These are phyloP conservation scores for Neophaeococcomyces mojaviensis DNA, from an alignment of 2,329 filamentous ascomycete genomes.

Conservation along the genomic window DNA sequence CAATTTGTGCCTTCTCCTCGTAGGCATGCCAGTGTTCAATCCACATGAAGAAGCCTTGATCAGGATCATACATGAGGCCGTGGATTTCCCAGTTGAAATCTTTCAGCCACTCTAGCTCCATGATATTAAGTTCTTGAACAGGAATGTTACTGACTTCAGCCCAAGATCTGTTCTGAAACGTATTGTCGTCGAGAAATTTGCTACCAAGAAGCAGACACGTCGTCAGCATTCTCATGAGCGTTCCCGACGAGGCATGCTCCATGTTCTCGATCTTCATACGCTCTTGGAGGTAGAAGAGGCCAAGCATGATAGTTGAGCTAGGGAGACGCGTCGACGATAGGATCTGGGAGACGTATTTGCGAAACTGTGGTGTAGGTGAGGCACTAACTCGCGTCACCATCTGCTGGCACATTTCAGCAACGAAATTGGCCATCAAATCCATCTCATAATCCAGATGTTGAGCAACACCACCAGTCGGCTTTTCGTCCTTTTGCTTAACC, in stretches of 20 bases:
- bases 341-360: conserved; percentile 87
- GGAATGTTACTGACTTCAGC: conserved; percentile 87
- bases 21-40: conserved; percentile 60
- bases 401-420: conserved; percentile 77
- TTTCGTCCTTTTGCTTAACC: conserved; percentile 51
- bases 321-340: conserved; percentile 83
- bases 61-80: conserved; percentile 69
- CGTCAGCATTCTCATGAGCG: conserved; percentile 82
- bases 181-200: conserved; percentile 96
- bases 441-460: conserved; percentile 95
- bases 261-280: conserved; percentile 65
- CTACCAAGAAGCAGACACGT: conserved; percentile 78
- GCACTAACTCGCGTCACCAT: conserved; percentile 57
- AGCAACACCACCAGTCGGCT: conserved; percentile 75
- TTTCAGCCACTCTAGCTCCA: conserved; percentile 82
- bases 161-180: conserved; percentile 95
- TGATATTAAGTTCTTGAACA: conserved; percentile 71
- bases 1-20: conserved; percentile 44
- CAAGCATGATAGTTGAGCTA: conserved; percentile 82
- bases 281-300: conserved; percentile 81
- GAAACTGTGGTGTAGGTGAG: conserved; percentile 64
- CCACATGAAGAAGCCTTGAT: conserved; percentile 61
- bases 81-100: conserved; percentile 80
- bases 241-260: conserved; percentile 53
- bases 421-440: conserved; percentile 91